A percentile compares a stretch with the other conserved stretches of the same genome.
phyloP scores from a whole-genome alignment of 495 filamentous ascomycete species.

The Evansstolkia leycettana region DNA sequence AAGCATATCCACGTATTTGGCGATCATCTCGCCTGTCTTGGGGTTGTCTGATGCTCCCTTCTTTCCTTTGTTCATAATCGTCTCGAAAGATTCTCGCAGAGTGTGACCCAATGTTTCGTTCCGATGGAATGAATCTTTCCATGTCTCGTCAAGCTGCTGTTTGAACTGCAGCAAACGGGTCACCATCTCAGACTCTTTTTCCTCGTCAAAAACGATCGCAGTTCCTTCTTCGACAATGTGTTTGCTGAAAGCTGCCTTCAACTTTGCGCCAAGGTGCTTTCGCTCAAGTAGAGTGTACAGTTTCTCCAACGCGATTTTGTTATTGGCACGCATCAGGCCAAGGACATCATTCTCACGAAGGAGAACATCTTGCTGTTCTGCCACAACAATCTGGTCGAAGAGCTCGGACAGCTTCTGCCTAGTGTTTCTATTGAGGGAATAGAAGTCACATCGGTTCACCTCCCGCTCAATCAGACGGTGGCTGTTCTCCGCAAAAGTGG shows the following conservation, averaged over 20 bases:
- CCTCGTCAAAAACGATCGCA: constrained; percentile 66
- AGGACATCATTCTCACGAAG: constrained; percentile 50
- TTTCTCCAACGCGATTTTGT: constrained; percentile 53
- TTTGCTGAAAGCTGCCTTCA: constrained; percentile 59
- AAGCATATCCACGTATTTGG: constrained; percentile 87
- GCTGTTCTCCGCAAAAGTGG: constrained; percentile 57
- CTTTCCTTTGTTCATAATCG: constrained; percentile 80
- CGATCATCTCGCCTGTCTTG: constrained; percentile 96
- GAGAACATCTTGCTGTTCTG: constrained; percentile 46
- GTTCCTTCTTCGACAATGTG: constrained; percentile 73
- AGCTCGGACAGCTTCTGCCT: constrained; percentile 59
- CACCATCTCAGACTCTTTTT: constrained; percentile 77
- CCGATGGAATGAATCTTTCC: constrained; percentile 56
- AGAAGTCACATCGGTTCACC: constrained; percentile 58
- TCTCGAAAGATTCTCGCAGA: constrained; percentile 71
- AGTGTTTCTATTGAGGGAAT: constrained; percentile 69
- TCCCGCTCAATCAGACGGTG: constrained; percentile 56
- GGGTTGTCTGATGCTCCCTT: constrained; percentile 68
- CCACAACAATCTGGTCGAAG: constrained; percentile 56
- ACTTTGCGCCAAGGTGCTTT: constrained; percentile 46
- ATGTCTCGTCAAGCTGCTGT: constrained; percentile 61
- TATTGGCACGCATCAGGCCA: constrained; percentile 52
- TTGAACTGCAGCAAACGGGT: constrained; percentile 71
- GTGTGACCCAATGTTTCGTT: constrained; percentile 63
- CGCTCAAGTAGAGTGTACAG: constrained; percentile 65